A percentile compares a stretch with the other conserved stretches of the same genome.
Conservation (phyloP, 192 early-diverging fungal species). For the Entophlyctis luteolus region DNA sequence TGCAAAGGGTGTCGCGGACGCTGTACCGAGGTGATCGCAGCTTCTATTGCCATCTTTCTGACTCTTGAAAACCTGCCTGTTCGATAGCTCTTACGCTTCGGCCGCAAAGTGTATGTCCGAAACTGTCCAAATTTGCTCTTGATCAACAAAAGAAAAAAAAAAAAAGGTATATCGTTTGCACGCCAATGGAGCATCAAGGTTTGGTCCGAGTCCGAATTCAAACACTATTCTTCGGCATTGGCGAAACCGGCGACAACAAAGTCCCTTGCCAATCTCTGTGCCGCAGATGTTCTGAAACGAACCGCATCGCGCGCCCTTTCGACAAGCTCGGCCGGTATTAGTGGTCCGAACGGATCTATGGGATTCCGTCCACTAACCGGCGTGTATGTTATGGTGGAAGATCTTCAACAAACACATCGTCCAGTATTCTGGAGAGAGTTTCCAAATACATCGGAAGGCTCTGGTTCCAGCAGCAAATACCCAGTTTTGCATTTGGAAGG, state of each 20-base stretch:
- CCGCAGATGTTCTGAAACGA: not conserved
- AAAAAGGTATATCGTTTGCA: too few relatives aligned
- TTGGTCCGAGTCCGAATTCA: not conserved
- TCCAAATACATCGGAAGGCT: not conserved
- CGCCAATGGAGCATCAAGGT: not conserved
- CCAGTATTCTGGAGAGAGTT: not conserved
- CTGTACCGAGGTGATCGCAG: too few relatives aligned
- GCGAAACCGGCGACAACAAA: not conserved
- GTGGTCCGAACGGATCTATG: not conserved
- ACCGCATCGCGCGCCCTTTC: not conserved
- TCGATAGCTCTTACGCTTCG: too few relatives aligned
- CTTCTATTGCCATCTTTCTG: too few relatives aligned
- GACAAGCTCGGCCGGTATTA: not conserved
- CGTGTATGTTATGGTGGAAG: conserved; percentile 2
- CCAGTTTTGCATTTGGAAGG: conserved; percentile 3
- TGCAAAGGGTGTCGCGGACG: too few relatives aligned
- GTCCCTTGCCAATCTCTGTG: not conserved
- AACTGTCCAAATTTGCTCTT: too few relatives aligned
- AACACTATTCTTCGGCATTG: not conserved
- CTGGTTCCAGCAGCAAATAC: not conserved
- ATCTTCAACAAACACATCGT: not conserved
- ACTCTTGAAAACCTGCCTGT: too few relatives aligned
- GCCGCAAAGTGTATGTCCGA: too few relatives aligned
- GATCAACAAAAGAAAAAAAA: too few relatives aligned
- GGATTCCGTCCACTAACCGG: not conserved